Conservation (phyloP, 257 asterid genomes). For the Marsdenia floribunda region DNA sequence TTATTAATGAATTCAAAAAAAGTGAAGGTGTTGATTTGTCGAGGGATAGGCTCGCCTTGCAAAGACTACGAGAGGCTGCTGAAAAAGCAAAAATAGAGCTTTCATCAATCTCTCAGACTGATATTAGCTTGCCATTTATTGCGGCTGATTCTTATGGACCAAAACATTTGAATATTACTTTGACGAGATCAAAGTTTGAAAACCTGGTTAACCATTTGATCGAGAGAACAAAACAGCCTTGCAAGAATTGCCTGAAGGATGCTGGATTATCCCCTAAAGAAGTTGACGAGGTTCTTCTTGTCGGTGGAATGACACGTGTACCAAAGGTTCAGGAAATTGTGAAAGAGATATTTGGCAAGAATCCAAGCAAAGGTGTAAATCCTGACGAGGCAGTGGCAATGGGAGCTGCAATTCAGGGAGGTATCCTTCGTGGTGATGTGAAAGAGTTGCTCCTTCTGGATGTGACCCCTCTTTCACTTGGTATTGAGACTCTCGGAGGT, state of each 20-base stretch:
- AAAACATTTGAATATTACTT: constrained; percentile 61
- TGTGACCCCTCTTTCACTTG: constrained; percentile 76
- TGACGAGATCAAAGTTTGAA: constrained; percentile 76
- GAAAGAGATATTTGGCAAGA: constrained; percentile 58
- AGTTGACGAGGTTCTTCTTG: constrained; percentile 70
- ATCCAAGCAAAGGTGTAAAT: constrained; percentile 79
- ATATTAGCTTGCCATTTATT: constrained; percentile 63
- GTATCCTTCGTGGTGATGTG: constrained; percentile 78
- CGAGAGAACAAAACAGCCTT: constrained; percentile 62
- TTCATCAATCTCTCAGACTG: constrained; percentile 73
- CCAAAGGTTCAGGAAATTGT: constrained; percentile 82
- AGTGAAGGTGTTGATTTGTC: constrained; percentile 62
- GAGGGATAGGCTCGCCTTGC: constrained; percentile 67
- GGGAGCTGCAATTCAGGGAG: constrained; percentile 88
- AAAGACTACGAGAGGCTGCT: constrained; percentile 75
- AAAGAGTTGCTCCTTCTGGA: constrained; percentile 76
- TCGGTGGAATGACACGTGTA: constrained; percentile 85
- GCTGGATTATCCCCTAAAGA: constrained; percentile 60
- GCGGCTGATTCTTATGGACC: constrained; percentile 80
- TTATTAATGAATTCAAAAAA: constrained; percentile 56
- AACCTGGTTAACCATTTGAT: constrained; percentile 48
- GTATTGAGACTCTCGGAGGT: constrained; percentile 80
- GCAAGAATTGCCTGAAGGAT: constrained; percentile 71
- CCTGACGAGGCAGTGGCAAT: constrained; percentile 90
- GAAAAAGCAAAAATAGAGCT: constrained; percentile 86